Evolutionary conservation across 2,329 filamentous ascomycete genomes (phyloP), one percentile per base, ranked within the genome.

Genomic region (Cercospora zeae-maydis): DNA sequence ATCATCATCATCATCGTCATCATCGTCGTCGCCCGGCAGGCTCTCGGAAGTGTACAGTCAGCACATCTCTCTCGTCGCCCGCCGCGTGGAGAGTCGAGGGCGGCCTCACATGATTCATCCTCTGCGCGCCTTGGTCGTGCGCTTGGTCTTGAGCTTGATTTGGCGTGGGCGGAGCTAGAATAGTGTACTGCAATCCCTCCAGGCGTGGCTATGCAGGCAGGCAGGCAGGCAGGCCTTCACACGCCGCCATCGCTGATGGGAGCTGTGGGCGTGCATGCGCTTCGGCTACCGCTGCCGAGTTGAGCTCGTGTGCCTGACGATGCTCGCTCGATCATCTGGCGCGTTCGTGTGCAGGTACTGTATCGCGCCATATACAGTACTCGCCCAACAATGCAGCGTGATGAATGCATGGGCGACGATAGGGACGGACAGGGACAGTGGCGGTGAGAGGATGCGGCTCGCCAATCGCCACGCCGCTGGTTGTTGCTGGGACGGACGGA

Each of bases 241-340:
- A 57, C 42, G 53, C 16, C 45, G 53, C 53, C 42, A 58, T 62
- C 53, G 59, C 42, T 52, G 59, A 49, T 61, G 59, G 45, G 16
- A 4, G 49, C 27, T 4, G 3, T 33, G 42, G 54, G 54, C 36
- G 39, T 58, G 55, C 55, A 59, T 51, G 27, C 31, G 27, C 33
- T 39, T 49, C 42, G 39, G 30, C 16, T 49, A 47, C 54, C 60
- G 56, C 60, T 54, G 49, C 37, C 31, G 54, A 37, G 27, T 54
- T 10, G 19, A 33, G 58, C 31, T n/a, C 19, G 19, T 52, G 53
- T 62, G 39, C 42, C 59, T 62, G 59, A 30, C 39, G 37, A 14
- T 37, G 45, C 27, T 30, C 36, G 36, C 54, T 56, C 52, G 5
- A 37, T 24, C 30, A 37, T 58, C 45, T 30, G 19, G 45, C 45